These are phyloP conservation scores for Trichoderma gracile DNA, from an alignment of 2,329 filamentous ascomycete genomes.

Conservation along the genomic window DNA sequence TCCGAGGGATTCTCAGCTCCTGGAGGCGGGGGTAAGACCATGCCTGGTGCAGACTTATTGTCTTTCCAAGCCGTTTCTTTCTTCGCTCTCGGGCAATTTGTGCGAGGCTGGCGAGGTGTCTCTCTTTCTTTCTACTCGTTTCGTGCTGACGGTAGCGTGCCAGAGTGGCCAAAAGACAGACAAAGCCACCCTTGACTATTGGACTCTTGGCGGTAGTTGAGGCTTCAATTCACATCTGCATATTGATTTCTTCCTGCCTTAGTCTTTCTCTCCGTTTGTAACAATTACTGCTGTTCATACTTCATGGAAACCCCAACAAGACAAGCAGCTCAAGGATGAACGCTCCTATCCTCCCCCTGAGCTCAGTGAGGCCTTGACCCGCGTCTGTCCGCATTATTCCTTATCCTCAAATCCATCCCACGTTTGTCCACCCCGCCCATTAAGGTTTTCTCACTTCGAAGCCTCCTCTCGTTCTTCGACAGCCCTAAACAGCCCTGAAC, in stretches of 20 bases:
- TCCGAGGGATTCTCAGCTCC: neutral
- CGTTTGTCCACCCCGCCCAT: neutral
- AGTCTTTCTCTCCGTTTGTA: no score
- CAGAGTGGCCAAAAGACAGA: neutral
- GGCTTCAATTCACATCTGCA: neutral
- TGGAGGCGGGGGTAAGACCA: neutral
- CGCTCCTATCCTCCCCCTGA: neutral
- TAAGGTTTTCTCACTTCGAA: slow-evolving; percentile 1
- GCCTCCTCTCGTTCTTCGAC: neutral
- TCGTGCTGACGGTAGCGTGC: neutral
- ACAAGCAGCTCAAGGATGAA: neutral
- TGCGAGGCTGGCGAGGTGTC: neutral
- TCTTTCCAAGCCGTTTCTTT: no score
- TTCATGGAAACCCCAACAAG: neutral
- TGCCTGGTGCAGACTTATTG: neutral
- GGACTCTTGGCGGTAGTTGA: neutral
- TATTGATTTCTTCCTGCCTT: neutral
- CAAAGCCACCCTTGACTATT: neutral
- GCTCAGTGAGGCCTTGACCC: neutral
- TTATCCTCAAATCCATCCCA: neutral
- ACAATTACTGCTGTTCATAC: neutral
- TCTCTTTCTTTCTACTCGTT: neutral
- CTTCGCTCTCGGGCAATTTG: neutral
- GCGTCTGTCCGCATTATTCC: neutral
- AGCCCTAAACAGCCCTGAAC: neutral